Evolutionary conservation across 371 early-diverging fungal genomes (phyloP).

Genomic region (Mucor indicus): DNA sequence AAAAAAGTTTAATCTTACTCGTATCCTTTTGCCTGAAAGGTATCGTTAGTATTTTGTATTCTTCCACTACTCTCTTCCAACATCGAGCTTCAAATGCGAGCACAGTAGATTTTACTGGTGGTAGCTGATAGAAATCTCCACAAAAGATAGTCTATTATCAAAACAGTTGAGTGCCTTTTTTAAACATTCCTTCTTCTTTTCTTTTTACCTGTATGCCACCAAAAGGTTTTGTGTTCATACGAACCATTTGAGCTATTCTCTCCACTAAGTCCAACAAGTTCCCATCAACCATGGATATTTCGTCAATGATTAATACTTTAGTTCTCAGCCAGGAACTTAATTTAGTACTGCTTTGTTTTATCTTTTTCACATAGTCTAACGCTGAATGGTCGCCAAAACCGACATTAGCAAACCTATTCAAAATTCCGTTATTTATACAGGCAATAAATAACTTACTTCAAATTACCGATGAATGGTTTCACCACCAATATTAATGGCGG

Average conservation of each 20-base stretch:
- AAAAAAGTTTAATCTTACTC: constrained; percentile 15
- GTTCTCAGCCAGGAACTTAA: constrained; percentile 56
- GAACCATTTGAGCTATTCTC: constrained; percentile 60
- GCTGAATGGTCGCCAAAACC: constrained; percentile 59
- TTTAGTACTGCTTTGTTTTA: constrained; percentile 25
- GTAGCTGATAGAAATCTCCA: constrained; percentile 93
- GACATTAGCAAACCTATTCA: constrained; percentile 63
- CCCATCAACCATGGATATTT: constrained; percentile 90
- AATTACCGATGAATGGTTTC: constrained; percentile 64
- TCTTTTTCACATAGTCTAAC: constrained; percentile 35
- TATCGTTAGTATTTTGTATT: constrained; percentile 47
- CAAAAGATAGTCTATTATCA: constrained; percentile 63
- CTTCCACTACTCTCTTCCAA: constrained; percentile 59
- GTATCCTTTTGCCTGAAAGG: constrained; percentile 58
- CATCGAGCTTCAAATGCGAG: constrained; percentile 76
- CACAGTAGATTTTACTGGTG: constrained; percentile 64
- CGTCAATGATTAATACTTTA: constrained; percentile 83
- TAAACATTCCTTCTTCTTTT: background rate
- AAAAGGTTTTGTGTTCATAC: constrained; percentile 58
- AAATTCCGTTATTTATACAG: background rate
- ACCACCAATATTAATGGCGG: constrained; percentile 83
- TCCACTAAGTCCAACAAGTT: constrained; percentile 81
- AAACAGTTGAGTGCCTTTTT: background rate
- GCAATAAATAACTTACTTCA: background rate
- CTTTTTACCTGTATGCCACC: constrained; percentile 82